Evolutionary conservation across 2,329 filamentous ascomycete genomes (phyloP), one percentile per base, ranked within the genome.

Genomic region (Fusarium armeniacum): DNA sequence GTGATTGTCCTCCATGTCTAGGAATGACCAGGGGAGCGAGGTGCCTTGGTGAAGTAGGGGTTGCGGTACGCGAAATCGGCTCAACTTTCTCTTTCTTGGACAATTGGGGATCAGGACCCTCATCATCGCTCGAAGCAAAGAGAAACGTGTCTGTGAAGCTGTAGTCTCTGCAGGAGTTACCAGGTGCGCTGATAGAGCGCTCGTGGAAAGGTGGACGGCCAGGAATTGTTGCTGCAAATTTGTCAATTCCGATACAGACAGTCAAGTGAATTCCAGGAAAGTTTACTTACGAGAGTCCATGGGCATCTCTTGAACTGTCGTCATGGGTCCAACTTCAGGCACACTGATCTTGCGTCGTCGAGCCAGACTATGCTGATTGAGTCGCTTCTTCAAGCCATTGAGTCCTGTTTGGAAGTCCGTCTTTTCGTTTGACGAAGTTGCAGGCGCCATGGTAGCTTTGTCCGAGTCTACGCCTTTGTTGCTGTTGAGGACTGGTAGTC

Each of bases 281-380:
- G 5, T 38, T 15, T 20, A 53, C 89, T 81, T 82, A 92, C 90
- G 90, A 73, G 90, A 91, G 78, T 92, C 90, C 88, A 91, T 91
- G 53, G 87, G 78, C 50, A 85, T 79, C 75, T 91, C 89, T 68
- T 91, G 88, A 16, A 91, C 89, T 2, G 89, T 91, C 7, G 89
- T 90, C 89, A 91, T 90, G 35, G 87, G 88, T 3, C 87, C 89
- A 50, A 90, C 78, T 65, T 91, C 90, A 12, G 88, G 86, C 16
- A 90, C 85, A 77, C 86, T 90, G 71, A 87, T 81, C 75, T 91
- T 91, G 67, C 89, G 85, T 72, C 89, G 84, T 65, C 88, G 82
- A 51, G 79, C 83, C 60, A 88, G 78, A 69, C 83, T 86, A 74
- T 86, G 84, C 71, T 89, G 86, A 76, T 87, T 89, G 73, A 87